Evolutionary conservation across 2,329 filamentous ascomycete genomes (phyloP).

Genomic region (Sclerotinia spermophila): DNA sequence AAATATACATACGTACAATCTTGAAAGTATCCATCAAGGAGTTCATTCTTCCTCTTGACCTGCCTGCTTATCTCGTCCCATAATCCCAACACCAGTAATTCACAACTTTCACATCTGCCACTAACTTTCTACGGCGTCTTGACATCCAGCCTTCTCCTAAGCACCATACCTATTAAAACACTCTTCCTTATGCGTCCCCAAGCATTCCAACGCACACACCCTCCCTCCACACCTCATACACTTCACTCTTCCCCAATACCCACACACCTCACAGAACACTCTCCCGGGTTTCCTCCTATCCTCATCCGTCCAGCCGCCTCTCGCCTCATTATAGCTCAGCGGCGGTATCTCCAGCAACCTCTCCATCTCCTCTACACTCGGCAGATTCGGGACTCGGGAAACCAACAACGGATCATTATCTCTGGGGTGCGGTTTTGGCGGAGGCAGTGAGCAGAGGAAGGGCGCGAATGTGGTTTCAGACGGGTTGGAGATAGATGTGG

Average conservation of each 20-base stretch:
- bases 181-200: conserved; percentile 68
- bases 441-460: conserved; percentile 18
- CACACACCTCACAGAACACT: conserved; percentile 74
- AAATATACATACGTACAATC: not conserved
- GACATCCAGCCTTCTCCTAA: not conserved
- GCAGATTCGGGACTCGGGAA: conserved; percentile 55
- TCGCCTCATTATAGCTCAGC: conserved; percentile 64
- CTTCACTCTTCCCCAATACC: conserved; percentile 74
- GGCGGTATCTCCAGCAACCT: conserved; percentile 61
- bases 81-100: no score
- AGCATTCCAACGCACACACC: conserved; percentile 73
- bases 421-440: conserved; percentile 41
- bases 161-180: conserved; percentile 62
- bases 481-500: conserved; percentile 38
- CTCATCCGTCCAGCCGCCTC: conserved; percentile 44
- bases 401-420: conserved; percentile 57
- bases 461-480: conserved; percentile 33
- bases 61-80: no score
- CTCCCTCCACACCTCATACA: conserved; percentile 76
- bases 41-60: not conserved
- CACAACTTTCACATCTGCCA: no score
- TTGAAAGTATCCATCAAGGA: not conserved
- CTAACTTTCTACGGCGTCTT: not conserved
- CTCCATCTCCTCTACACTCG: conserved; percentile 59
- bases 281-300: conserved; percentile 52